phyloP scores from a whole-genome alignment of 1,284 basidiomycete genomes.

The Coniferiporia sulphurascens region DNA sequence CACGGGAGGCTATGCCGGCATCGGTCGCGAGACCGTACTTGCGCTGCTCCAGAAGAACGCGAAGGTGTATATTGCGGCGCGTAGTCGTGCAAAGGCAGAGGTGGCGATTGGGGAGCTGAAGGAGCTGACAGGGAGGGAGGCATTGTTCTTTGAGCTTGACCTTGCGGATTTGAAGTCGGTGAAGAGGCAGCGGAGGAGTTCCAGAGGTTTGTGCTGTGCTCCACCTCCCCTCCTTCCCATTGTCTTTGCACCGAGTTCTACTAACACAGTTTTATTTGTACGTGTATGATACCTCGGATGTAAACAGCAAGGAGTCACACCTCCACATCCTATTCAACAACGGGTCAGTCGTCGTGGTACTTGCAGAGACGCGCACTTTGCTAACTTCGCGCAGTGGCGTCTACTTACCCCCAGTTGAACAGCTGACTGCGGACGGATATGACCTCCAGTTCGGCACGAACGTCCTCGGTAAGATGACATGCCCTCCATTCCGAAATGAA shows the following conservation, averaged over 20 bases:
- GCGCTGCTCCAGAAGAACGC: slow-evolving; percentile 14
- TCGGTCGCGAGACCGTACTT: slow-evolving; percentile 31
- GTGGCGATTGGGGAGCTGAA: slow-evolving; percentile 27
- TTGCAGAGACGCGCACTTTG: not conserved
- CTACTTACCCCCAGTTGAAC: slow-evolving; percentile 42
- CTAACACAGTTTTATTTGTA: not conserved
- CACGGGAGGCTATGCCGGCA: slow-evolving; percentile 32
- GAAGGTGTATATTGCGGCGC: slow-evolving; percentile 16
- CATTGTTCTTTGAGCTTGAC: slow-evolving; percentile 45
- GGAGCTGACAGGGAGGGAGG: slow-evolving; percentile 31
- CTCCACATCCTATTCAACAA: slow-evolving; percentile 24
- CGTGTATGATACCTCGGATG: not conserved
- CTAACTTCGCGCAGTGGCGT: slow-evolving; percentile 43
- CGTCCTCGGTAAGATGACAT: slow-evolving; percentile 34
- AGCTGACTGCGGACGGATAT: slow-evolving; percentile 48
- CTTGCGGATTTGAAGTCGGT: slow-evolving; percentile 42
- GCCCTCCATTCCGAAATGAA: not conserved
- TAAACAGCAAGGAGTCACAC: slow-evolving; percentile 13
- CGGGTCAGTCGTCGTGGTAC: slow-evolving; percentile 28
- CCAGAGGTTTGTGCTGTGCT: slow-evolving; percentile 24
- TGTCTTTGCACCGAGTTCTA: not conserved
- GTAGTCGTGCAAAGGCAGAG: slow-evolving; percentile 11
- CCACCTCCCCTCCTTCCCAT: too few relatives aligned
- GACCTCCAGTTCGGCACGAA: slow-evolving; percentile 63
- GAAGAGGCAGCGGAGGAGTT: slow-evolving; percentile 37